phyloP scores from a whole-genome alignment of 139 green algal genomes.

The Volvox africanus region DNA sequence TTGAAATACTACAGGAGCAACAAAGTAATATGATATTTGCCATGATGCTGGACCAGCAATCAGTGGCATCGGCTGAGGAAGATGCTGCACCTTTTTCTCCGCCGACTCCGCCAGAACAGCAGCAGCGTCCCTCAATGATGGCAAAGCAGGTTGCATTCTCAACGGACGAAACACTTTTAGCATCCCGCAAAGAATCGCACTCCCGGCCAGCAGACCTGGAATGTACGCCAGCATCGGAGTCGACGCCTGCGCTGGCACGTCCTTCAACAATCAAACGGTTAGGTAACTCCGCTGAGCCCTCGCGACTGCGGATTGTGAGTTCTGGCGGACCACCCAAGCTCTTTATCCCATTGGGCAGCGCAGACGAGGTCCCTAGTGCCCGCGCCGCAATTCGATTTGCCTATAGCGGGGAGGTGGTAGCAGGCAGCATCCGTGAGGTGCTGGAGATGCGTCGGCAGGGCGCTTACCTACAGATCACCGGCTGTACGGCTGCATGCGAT shows the following conservation, averaged over 20 bases:
- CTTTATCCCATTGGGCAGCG: not conserved
- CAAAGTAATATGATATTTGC: no score
- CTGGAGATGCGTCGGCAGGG: not conserved
- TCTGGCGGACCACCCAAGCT: not conserved
- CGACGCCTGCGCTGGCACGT: no score
- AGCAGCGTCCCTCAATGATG: no score
- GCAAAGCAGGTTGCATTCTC: not conserved
- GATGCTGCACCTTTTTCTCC: no score
- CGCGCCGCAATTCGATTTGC: not conserved
- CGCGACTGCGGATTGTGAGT: not conserved
- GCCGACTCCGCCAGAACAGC: not conserved
- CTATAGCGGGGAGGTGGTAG: not conserved
- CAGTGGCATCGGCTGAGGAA: no score
- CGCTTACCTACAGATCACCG: not conserved
- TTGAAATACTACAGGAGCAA: no score
- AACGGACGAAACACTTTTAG: not conserved
- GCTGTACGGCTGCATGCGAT: not conserved
- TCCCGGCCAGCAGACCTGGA: not conserved
- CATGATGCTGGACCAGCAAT: no score
- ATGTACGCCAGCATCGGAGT: not conserved
- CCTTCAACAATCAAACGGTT: not conserved
- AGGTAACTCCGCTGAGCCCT: not conserved
- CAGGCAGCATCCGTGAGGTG: not conserved
- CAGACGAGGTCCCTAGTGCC: not conserved
- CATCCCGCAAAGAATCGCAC: not conserved